These are phyloP conservation scores for Schizochytrium sp. DNA, from an alignment of 108 stramenopile genomes.

Conservation along the genomic window DNA sequence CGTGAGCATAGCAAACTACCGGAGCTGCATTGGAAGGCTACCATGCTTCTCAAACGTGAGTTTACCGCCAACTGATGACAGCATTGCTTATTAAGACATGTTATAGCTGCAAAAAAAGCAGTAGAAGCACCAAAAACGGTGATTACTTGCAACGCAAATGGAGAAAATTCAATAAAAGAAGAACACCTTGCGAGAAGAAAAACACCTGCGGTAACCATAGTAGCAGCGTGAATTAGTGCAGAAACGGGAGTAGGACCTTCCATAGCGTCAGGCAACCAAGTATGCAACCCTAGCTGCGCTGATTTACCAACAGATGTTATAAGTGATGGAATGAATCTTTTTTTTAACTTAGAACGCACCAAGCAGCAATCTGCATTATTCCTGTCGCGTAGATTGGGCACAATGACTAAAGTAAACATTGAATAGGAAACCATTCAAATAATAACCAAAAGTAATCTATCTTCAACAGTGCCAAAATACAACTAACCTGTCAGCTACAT, in stretches of 20 bases:
- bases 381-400: too few relatives aligned
- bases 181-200: slow-evolving; percentile 67
- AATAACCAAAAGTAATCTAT: too few relatives aligned
- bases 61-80: too few relatives aligned
- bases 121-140: slow-evolving; percentile 67
- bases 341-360: too few relatives aligned
- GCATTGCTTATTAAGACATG: not conserved
- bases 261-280: slow-evolving; percentile 70
- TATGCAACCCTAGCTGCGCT: slow-evolving; percentile 70
- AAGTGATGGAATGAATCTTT: slow-evolving; percentile 42
- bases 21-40: too few relatives aligned
- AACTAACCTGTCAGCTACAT: too few relatives aligned
- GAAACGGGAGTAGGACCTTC: slow-evolving; percentile 72
- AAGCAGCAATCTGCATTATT: too few relatives aligned
- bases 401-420: too few relatives aligned
- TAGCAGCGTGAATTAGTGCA: slow-evolving; percentile 72
- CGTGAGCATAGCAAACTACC: too few relatives aligned
- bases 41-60: too few relatives aligned
- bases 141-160: slow-evolving; percentile 56
- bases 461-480: too few relatives aligned
- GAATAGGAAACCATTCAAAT: too few relatives aligned
- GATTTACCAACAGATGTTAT: slow-evolving; percentile 69
- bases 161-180: slow-evolving; percentile 64
- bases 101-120: slow-evolving; percentile 71
- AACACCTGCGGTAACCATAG: slow-evolving; percentile 71